These are phyloP conservation scores for Ceratobasidium papillatum DNA, from an alignment of 1,284 basidiomycete genomes.

Conservation along the genomic window DNA sequence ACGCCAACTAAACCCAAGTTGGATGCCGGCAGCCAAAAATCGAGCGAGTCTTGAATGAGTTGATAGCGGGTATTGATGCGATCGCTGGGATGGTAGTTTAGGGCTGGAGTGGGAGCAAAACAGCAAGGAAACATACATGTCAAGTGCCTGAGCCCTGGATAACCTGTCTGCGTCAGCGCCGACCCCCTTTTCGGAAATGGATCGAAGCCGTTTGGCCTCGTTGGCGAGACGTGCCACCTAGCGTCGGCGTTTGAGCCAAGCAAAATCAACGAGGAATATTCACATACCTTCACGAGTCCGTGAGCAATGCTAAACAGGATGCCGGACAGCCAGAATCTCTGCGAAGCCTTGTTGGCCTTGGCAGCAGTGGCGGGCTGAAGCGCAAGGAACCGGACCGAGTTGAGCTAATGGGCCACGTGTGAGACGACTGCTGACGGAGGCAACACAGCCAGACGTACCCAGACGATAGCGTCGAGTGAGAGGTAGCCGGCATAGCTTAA, in stretches of 20 bases:
- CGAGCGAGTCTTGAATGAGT: conserved; percentile 81
- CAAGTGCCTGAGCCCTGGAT: conserved; percentile 64
- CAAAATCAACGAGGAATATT: neutral
- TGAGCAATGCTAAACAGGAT: conserved; percentile 80
- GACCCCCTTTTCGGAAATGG: conserved; percentile 66
- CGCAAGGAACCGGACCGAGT: conserved; percentile 73
- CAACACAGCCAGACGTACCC: conserved; percentile 69
- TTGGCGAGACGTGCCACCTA: conserved; percentile 69
- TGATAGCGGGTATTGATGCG: conserved; percentile 74
- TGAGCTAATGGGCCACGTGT: conserved; percentile 58
- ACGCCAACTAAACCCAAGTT: conserved; percentile 80
- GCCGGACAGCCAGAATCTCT: conserved; percentile 91
- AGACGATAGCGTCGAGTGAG: conserved; percentile 80
- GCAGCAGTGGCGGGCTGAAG: conserved; percentile 71
- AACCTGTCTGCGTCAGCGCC: conserved; percentile 74
- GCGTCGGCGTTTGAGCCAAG: conserved; percentile 1
- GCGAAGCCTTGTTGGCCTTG: conserved; percentile 75
- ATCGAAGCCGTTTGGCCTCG: conserved; percentile 63
- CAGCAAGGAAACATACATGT: conserved; percentile 58
- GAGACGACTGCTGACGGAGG: conserved; percentile 10
- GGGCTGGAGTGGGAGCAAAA: conserved; percentile 1
- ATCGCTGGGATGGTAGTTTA: conserved; percentile 58
- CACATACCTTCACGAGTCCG: conserved; percentile 70
- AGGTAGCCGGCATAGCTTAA: conserved; percentile 93
- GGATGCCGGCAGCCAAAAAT: conserved; percentile 90